Evolutionary conservation across 352 stramenopile genomes (phyloP).

Genomic region (Globisporangium spinosum): DNA sequence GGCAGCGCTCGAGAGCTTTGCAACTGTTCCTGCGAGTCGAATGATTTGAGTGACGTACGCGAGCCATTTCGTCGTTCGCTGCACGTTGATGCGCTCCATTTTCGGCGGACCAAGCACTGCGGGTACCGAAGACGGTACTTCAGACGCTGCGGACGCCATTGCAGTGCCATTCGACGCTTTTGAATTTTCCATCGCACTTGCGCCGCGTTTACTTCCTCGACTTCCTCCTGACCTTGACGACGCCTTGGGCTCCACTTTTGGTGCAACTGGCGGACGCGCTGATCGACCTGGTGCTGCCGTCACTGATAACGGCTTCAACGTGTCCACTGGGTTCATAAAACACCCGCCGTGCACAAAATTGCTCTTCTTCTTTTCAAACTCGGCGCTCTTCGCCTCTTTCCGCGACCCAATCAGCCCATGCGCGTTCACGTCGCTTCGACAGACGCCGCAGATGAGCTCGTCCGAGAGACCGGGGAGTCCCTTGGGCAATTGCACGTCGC

Average conservation of each 20-base stretch:
- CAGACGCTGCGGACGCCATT: background rate
- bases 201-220: constrained; percentile 4
- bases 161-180: background rate
- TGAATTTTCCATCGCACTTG: background rate
- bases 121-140: constrained; percentile 8
- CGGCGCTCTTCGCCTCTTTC: constrained; percentile 42
- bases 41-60: constrained; percentile 67
- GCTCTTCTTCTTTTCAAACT: constrained; percentile 60
- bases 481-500: constrained; percentile 52
- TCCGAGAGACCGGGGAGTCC: constrained; percentile 45
- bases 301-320: constrained; percentile 1
- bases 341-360: constrained; percentile 58
- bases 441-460: constrained; percentile 56
- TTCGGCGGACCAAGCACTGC: constrained; percentile 47
- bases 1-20: constrained; percentile 13
- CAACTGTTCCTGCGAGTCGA: constrained; percentile 31
- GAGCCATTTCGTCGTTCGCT: constrained; percentile 70
- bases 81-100: constrained; percentile 79
- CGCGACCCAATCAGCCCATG: constrained; percentile 47
- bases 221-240: constrained; percentile 6
- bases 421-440: constrained; percentile 43
- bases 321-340: constrained; percentile 47
- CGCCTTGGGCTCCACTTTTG: constrained; percentile 12
- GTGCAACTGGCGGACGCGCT: background rate
- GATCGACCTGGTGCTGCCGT: background rate